Evolutionary conservation across 805 yeast species (phyloP).

Genomic region (Deakozyma indianensis): DNA sequence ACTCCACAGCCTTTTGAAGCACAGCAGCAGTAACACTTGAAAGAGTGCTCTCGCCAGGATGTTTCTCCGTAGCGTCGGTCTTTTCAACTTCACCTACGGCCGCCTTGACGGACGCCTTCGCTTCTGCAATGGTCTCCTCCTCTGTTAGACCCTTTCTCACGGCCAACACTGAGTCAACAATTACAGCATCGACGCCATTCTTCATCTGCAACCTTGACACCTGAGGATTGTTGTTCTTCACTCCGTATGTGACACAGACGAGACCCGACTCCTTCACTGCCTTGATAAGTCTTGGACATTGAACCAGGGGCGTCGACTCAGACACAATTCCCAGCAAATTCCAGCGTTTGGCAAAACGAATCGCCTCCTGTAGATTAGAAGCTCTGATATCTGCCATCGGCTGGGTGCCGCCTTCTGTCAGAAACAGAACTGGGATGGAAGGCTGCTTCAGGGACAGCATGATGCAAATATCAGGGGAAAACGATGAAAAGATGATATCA

Average conservation of each 20-base stretch:
- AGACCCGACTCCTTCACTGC: constrained; percentile 86
- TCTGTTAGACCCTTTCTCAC: constrained; percentile 65
- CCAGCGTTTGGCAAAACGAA: constrained; percentile 84
- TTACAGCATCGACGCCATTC: constrained; percentile 97
- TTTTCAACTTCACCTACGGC: not conserved
- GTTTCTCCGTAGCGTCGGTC: no score
- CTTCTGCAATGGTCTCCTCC: constrained; percentile 3
- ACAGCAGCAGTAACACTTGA: no score
- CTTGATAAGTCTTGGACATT: constrained; percentile 76
- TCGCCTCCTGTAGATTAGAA: constrained; percentile 75
- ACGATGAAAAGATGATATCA: constrained; percentile 80
- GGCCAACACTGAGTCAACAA: constrained; percentile 86
- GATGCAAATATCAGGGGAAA: constrained; percentile 87
- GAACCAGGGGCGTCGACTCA: constrained; percentile 75
- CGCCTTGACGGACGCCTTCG: not conserved
- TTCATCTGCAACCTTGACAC: constrained; percentile 74
- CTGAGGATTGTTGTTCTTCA: constrained; percentile 69
- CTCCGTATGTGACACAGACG: constrained; percentile 88
- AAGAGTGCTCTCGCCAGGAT: no score
- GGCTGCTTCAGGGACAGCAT: constrained; percentile 85
- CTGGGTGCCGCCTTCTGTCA: constrained; percentile 78
- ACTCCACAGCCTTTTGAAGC: no score
- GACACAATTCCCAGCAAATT: constrained; percentile 82
- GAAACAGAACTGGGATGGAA: constrained; percentile 74
- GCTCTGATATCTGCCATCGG: constrained; percentile 87